Base-by-base conservation (phyloP, 768 basidiomycete species). In the Auriculariales sp. region DNA sequence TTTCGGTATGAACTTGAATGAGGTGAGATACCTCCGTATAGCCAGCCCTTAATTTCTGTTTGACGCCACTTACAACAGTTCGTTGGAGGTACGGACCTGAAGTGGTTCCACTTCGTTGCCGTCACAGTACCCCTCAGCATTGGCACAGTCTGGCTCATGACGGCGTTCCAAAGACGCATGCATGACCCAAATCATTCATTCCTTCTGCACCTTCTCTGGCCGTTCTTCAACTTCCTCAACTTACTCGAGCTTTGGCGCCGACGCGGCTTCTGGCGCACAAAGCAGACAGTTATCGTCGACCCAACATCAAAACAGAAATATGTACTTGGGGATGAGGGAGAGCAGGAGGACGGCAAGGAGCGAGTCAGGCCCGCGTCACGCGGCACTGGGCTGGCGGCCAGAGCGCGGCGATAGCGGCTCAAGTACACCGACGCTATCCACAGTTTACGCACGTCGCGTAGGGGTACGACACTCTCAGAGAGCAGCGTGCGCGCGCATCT, bases 1-100 rank as follows among this genome's bases (percentile, higher is more conserved):
- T 3, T 79, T 77, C 48, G 72, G 77, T 3, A 79, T 79, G 77
- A 79, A 79, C 52, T 58, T 78, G 34, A 15, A 27, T 10, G 71
- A 71, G 54, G 63, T 78, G 49, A 68, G 67, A n/a, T n/a, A n/a
- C n/a, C n/a, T n/a, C n/a, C n/a, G 29, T 0, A 19, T 57, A 14
- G 6, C 51, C 47, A 17, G 33, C 28, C 27, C 48, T 10, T 64
- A 57, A 45, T 9, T 25, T 32, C 19, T 15, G 12, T 19, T 0
- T 5, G 39, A 7, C 27, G 39, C 22, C 39, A 4, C 14, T 9
- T 15, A 7, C 22, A 9, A 11, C 39, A 44, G 39, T 44, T 44
- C 39, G 19, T 19, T 11, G 14, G 14, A 19, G 19, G 12, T 6
- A 44, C 39, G 0, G 27, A 44, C 15, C 39, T 44, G 14, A 44